phyloP scores from a whole-genome alignment of 768 basidiomycete species.

The Agrocybe chaxingu region DNA sequence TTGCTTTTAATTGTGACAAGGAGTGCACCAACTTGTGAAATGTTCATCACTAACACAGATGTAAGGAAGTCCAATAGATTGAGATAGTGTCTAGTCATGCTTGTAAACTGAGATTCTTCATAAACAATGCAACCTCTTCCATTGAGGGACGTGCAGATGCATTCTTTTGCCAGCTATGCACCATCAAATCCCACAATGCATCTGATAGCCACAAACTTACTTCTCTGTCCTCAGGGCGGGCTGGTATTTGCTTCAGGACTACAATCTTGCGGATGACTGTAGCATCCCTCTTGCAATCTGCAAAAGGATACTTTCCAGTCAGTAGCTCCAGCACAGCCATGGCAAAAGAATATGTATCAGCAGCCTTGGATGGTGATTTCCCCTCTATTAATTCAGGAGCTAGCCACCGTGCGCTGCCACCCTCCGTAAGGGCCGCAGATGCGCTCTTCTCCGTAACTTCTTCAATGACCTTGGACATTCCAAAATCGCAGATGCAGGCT shows the following conservation, averaged over 20 bases:
- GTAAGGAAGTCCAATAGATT: no score
- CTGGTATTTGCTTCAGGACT: constrained; percentile 34
- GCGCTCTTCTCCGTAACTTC: constrained; percentile 50
- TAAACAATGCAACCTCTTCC: constrained; percentile 27
- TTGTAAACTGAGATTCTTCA: constrained; percentile 16
- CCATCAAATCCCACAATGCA: constrained; percentile 43
- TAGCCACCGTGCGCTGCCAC: constrained; percentile 53
- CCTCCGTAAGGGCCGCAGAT: constrained; percentile 44
- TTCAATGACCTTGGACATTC: constrained; percentile 58
- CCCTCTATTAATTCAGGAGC: constrained; percentile 57
- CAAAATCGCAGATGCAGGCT: constrained; percentile 61
- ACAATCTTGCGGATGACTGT: constrained; percentile 46
- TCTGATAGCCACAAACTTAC: constrained; percentile 40
- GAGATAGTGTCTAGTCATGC: not conserved
- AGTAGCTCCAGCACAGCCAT: constrained; percentile 61
- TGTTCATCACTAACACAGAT: no score
- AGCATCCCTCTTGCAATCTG: constrained; percentile 46
- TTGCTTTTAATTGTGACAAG: not conserved
- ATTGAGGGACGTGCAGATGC: constrained; percentile 38
- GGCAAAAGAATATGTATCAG: constrained; percentile 56
- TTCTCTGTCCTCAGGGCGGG: constrained; percentile 33
- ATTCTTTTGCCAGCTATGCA: constrained; percentile 42
- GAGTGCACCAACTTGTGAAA: no score
- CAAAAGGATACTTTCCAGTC: constrained; percentile 50
- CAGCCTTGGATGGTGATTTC: constrained; percentile 41